Conservation (phyloP, 2,329 filamentous ascomycete genomes). For the Fusarium hainanense region DNA sequence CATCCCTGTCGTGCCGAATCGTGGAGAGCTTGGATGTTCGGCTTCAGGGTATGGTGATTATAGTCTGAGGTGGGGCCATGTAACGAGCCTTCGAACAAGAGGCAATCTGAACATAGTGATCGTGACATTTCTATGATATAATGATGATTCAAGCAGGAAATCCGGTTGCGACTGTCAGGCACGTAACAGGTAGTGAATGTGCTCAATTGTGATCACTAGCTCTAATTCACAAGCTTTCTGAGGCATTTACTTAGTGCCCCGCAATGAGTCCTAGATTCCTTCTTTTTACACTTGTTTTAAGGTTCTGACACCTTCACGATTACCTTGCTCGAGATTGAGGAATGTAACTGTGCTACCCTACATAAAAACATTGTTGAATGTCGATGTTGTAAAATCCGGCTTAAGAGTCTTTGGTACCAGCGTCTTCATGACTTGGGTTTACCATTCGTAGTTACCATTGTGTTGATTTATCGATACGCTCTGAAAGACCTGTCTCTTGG, state of each 20-base stretch:
- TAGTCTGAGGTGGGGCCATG: not conserved
- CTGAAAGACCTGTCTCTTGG: rapidly evolving
- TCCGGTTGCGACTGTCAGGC: too few relatives aligned
- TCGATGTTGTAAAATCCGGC: too few relatives aligned
- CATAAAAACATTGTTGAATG: too few relatives aligned
- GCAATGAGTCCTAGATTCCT: not conserved
- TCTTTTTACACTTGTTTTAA: not conserved
- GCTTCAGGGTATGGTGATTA: not conserved
- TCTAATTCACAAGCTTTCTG: not conserved
- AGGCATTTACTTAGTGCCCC: not conserved
- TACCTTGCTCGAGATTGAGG: too few relatives aligned
- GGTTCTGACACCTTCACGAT: not conserved
- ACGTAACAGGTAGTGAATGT: too few relatives aligned
- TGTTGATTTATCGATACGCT: rapidly evolving
- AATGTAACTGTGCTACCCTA: too few relatives aligned
- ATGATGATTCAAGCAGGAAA: rapidly evolving
- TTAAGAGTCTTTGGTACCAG: too few relatives aligned
- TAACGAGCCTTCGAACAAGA: not conserved
- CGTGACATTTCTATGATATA: not conserved
- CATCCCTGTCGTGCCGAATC: not conserved
- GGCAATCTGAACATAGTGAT: not conserved
- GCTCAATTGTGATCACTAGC: not conserved
- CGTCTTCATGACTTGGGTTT: too few relatives aligned
- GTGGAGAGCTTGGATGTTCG: not conserved
- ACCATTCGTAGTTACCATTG: rapidly evolving